Base-by-base conservation (phyloP, 345 rosid genomes). In the Euphorbia pulcherrima region DNA sequence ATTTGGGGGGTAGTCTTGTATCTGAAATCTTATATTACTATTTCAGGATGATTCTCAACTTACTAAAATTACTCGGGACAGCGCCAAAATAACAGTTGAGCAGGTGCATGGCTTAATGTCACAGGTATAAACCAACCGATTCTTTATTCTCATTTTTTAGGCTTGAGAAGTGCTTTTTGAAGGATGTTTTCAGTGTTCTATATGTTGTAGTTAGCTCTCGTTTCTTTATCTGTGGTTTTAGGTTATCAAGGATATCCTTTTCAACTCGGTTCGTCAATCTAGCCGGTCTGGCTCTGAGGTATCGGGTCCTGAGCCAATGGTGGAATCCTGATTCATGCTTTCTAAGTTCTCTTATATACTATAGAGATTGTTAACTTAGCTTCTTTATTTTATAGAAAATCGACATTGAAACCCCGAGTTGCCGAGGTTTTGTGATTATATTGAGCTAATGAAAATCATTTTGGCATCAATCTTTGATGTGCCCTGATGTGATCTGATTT, bases 71-170 rank as follows among this genome's bases (percentile, higher is more conserved):
- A 92, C 99, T 59, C 85, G 98, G 23, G 99, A 95, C 62, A 88
- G 99, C 69, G 90, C 98, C 28, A 95, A 95, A 81, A 92, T 92
- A 72, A 92, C 99, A 0, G 96, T 92, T 40, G 99, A 95, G 78
- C 99, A 90, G 80, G 98, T 92, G 44, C 97, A 95, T 77, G 99
- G 99, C 40, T 79, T 95, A 55, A 95, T 95, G 98, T 95, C 98
- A 17, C 99, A 95, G 97, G 99, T 92, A 79, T 79, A 46, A 0
- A 11, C 46, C 47, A 29, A 46, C 65, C 35, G 54, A 28, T 11
- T 63, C 16, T 44, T 50, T 46, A 14, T 8, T 41, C 64, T n/a
- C 6, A 23, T 39, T 9, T 11, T 20, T 18, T 18, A n/a, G 21
- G 46, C 10, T 14, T 58, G 2, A 20, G 39, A 57, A 28, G 30